Conservation (phyloP, 2,329 filamentous ascomycete species). For the Penicillium sp. region DNA sequence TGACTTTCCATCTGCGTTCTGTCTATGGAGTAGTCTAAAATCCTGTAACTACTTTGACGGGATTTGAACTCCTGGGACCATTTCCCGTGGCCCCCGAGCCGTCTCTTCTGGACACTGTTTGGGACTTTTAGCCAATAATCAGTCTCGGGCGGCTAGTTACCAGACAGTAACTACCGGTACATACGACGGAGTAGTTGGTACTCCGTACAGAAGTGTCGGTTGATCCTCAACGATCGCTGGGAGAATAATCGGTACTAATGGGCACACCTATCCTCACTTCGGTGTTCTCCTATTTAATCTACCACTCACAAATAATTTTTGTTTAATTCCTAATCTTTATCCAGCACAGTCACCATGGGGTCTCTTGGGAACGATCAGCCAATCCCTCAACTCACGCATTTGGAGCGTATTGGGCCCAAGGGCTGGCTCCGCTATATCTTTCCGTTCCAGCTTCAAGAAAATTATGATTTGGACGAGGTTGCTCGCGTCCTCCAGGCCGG, state of each 20-base stretch:
- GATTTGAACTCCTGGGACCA: too few species aligned
- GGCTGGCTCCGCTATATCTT: conserved; percentile 38
- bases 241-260: too few species aligned
- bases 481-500: conserved; percentile 18
- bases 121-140: too few species aligned
- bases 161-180: too few species aligned
- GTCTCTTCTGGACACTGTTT: too few species aligned
- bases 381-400: conserved; percentile 20
- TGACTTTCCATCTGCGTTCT: background rate
- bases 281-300: too few species aligned
- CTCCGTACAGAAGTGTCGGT: too few species aligned
- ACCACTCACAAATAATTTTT: background rate
- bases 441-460: conserved; percentile 32
- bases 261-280: background rate
- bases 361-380: background rate
- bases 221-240: too few species aligned
- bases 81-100: too few species aligned
- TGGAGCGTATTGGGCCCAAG: conserved; percentile 37
- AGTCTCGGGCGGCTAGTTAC: too few species aligned
- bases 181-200: too few species aligned
- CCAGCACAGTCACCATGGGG: background rate
- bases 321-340: background rate
- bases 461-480: conserved; percentile 28
- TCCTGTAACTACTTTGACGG: background rate
- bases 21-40: background rate